phyloP scores from a whole-genome alignment of 2,329 filamentous ascomycete genomes.

The Penicillium sp. region DNA sequence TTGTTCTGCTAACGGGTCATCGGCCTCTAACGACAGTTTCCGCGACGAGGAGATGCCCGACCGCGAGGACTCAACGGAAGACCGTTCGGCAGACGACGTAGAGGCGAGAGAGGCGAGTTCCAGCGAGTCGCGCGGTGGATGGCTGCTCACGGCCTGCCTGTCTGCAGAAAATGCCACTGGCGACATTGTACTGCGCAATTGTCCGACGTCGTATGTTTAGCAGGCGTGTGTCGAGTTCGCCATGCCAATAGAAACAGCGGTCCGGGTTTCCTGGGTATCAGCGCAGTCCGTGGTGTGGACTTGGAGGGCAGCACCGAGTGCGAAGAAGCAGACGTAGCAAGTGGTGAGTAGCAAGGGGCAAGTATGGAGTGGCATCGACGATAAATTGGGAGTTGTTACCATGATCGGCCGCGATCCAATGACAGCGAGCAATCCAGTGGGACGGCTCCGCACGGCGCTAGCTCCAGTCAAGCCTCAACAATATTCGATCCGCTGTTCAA shows the following conservation, averaged over 20 bases:
- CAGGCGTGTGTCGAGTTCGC: conserved; percentile 8
- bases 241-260: conserved; percentile 11
- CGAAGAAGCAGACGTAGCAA: background rate
- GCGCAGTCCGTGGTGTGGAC: no score
- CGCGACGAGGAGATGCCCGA: conserved; percentile 92
- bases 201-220: conserved; percentile 3
- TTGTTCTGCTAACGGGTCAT: conserved; percentile 64
- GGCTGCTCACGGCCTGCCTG: conserved; percentile 24
- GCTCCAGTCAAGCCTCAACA: background rate
- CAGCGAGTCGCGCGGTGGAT: conserved; percentile 75
- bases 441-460: conserved; percentile 1
- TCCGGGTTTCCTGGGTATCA: background rate
- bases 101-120: conserved; percentile 94
- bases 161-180: conserved; percentile 28
- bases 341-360: background rate
- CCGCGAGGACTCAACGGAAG: conserved; percentile 68
- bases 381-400: background rate
- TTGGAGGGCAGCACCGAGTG: background rate
- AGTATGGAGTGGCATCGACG: background rate
- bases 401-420: background rate
- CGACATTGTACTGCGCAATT: conserved; percentile 25
- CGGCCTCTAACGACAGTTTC: conserved; percentile 79
- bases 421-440: background rate
- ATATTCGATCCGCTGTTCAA: background rate
- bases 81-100: conserved; percentile 64